Conservation (phyloP, 2,329 filamentous ascomycete species). For the Aspergillus sp. region DNA sequence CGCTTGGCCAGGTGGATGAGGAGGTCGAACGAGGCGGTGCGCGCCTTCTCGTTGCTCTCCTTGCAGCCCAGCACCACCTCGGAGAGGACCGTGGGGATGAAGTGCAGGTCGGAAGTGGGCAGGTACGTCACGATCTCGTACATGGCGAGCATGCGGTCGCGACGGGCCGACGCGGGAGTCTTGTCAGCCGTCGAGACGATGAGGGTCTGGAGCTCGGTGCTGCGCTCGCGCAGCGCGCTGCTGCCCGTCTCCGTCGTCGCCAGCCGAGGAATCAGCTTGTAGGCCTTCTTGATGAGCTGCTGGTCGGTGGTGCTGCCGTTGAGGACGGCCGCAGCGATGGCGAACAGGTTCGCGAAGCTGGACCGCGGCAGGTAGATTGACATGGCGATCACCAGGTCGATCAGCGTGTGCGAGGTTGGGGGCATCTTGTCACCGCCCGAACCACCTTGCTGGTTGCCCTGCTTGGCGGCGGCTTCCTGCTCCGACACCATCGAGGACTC, state of each 20-base stretch:
- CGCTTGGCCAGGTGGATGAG: constrained; percentile 84
- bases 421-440: constrained; percentile 75
- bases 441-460: constrained; percentile 62
- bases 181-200: constrained; percentile 78
- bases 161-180: constrained; percentile 78
- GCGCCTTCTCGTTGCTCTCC: constrained; percentile 93
- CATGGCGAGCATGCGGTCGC: constrained; percentile 83
- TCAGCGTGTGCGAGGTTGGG: constrained; percentile 88
- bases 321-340: constrained; percentile 79
- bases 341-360: constrained; percentile 81
- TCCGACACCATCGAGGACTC: constrained; percentile 65
- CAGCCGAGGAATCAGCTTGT: constrained; percentile 92
- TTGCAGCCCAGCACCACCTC: constrained; percentile 97
- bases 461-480: constrained; percentile 64
- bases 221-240: constrained; percentile 73
- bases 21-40: constrained; percentile 84
- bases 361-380: constrained; percentile 87
- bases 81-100: constrained; percentile 85
- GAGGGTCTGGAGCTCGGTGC: constrained; percentile 75
- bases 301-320: constrained; percentile 68
- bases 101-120: constrained; percentile 76
- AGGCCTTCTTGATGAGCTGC: constrained; percentile 97
- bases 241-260: constrained; percentile 76
- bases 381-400: constrained; percentile 96
- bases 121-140: constrained; percentile 76